phyloP scores from a whole-genome alignment of 2,329 filamentous ascomycete genomes.

The Didymella pinodella region DNA sequence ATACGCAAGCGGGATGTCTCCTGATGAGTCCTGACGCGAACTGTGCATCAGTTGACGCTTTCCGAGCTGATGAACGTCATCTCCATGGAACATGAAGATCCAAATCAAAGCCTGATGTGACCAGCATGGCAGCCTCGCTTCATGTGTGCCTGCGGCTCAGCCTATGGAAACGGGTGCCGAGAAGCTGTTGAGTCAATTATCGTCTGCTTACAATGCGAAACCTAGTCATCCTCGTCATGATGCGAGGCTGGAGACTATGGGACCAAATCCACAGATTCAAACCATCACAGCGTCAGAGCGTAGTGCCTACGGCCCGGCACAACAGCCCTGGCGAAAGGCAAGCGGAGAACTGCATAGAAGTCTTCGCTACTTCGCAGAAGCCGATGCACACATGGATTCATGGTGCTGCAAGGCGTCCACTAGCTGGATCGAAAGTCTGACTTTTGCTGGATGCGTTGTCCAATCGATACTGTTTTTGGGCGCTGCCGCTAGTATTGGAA shows the following conservation, averaged over 20 bases:
- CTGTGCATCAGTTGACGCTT: constrained; percentile 10
- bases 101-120: constrained; percentile 11
- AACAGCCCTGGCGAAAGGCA: constrained; percentile 6
- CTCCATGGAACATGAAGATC: constrained; percentile 16
- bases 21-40: background rate
- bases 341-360: constrained; percentile 19
- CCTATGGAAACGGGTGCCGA: constrained; percentile 23
- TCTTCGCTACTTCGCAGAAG: constrained; percentile 21
- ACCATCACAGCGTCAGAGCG: constrained; percentile 19
- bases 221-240: constrained; percentile 10
- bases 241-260: constrained; percentile 17
- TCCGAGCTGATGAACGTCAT: constrained; percentile 11
- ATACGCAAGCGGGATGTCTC: constrained; percentile 8
- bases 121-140: constrained; percentile 12
- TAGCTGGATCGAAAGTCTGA: constrained; percentile 23
- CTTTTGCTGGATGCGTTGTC: constrained; percentile 25
- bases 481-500: constrained; percentile 22
- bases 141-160: constrained; percentile 19
- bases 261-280: constrained; percentile 10
- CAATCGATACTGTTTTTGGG: constrained; percentile 39
- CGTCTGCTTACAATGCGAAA: constrained; percentile 25
- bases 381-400: constrained; percentile 11
- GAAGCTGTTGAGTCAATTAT: constrained; percentile 28
- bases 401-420: constrained; percentile 23
- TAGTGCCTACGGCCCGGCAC: constrained; percentile 13